Percentiles rank a stretch among this genome's conserved stretches.
Evolutionary conservation across 495 filamentous ascomycete species (phyloP).

Genomic region (Penicillium lividum): DNA sequence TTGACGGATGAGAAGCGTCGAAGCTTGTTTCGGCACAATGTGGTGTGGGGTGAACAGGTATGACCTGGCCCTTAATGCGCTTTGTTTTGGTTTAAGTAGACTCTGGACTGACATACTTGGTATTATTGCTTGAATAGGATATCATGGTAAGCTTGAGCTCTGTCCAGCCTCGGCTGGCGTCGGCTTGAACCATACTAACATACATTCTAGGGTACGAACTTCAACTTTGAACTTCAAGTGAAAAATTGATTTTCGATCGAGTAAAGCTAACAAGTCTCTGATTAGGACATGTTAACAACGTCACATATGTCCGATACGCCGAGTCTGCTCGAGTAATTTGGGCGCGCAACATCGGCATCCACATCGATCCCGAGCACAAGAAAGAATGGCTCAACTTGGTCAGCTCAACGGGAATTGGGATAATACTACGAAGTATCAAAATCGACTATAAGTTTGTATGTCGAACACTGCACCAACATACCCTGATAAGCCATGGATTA

Average conservation of each 20-base stretch:
- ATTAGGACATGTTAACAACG: slow-evolving; percentile 84
- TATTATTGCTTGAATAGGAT: slow-evolving; percentile 41
- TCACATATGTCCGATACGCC: slow-evolving; percentile 80
- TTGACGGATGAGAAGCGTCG: slow-evolving; percentile 63
- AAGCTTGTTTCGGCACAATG: slow-evolving; percentile 68
- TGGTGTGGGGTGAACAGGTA: slow-evolving; percentile 94
- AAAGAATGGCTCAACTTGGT: slow-evolving; percentile 71
- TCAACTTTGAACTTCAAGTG: neutral
- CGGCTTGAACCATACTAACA: slow-evolving; percentile 12
- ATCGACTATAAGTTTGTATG: slow-evolving; percentile 91
- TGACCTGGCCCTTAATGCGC: neutral
- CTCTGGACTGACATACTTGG: neutral
- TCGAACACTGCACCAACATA: neutral
- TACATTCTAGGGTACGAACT: slow-evolving; percentile 26
- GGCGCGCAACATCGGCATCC: slow-evolving; percentile 70
- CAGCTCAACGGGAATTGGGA: slow-evolving; percentile 63
- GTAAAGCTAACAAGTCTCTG: neutral
- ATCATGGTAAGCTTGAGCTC: slow-evolving; percentile 50
- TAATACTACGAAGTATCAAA: slow-evolving; percentile 81
- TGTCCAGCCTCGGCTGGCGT: neutral
- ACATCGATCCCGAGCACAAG: slow-evolving; percentile 66
- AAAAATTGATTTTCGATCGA: neutral
- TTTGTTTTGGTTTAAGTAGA: neutral
- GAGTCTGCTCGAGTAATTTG: slow-evolving; percentile 85
- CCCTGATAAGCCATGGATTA: slow-evolving; percentile 10